phyloP scores from a whole-genome alignment of 176 grass and related monocot species.

The Canna indica region DNA sequence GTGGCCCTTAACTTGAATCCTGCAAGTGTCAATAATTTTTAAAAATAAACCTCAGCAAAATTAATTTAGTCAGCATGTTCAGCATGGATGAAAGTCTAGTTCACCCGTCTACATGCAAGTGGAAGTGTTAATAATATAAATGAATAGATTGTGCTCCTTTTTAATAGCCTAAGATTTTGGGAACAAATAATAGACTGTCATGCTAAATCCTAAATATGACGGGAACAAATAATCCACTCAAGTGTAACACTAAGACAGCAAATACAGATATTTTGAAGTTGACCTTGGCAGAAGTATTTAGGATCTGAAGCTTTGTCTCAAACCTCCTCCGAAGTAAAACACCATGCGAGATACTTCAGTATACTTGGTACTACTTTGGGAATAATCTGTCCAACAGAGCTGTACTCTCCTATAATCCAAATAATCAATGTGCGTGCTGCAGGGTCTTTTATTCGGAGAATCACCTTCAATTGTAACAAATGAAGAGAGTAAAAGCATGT shows the following conservation, averaged over 20 bases:
- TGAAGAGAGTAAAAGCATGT: conserved; percentile 2
- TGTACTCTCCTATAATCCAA: conserved; percentile 85
- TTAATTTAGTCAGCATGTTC: too few relatives aligned
- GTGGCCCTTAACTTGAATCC: too few relatives aligned
- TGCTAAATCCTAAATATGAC: not conserved
- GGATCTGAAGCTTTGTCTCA: conserved; percentile 89
- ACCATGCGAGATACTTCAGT: conserved; percentile 84
- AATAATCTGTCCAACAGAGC: conserved; percentile 56
- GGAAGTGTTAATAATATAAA: too few relatives aligned
- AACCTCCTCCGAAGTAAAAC: conserved; percentile 56
- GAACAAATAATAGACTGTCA: not conserved
- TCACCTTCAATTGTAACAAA: conserved; percentile 51
- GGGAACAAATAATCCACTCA: not conserved
- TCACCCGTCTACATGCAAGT: too few relatives aligned
- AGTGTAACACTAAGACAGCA: not conserved
- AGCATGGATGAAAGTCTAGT: too few relatives aligned
- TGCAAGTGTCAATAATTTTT: too few relatives aligned
- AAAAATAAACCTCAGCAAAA: too few relatives aligned
- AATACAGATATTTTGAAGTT: not conserved
- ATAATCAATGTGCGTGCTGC: conserved; percentile 69
- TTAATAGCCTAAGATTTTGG: too few relatives aligned
- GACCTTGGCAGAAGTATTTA: conserved; percentile 83
- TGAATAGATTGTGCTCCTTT: too few relatives aligned
- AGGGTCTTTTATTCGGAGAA: conserved; percentile 68
- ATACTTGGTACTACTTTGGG: conserved; percentile 59